Percentiles rank a stretch among this genome's conserved stretches.
Evolutionary conservation across 352 stramenopile genomes (phyloP).

Genomic region (Pythium chondricola): DNA sequence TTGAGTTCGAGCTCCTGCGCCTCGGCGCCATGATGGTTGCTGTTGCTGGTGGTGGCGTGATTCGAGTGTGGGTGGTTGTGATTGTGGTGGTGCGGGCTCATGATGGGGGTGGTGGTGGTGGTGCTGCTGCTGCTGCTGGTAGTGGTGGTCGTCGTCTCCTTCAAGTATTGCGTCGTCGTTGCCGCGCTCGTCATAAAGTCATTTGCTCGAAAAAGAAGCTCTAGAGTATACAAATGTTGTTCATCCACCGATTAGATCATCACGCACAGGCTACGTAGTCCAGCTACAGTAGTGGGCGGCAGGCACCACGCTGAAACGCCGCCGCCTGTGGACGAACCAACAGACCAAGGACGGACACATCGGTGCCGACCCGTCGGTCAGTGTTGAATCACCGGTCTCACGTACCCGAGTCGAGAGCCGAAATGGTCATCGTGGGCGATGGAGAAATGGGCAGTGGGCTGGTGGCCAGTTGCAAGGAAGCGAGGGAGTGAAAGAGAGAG

Average conservation of each 20-base stretch:
- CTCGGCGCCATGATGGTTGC: neutral
- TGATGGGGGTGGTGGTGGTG: neutral
- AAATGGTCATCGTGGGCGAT: constrained; percentile 17
- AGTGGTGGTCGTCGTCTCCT: constrained; percentile 4
- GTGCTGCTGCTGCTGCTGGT: neutral
- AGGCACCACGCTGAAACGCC: neutral
- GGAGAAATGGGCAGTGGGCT: no score
- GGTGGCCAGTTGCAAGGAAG: neutral
- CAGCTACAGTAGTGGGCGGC: no score
- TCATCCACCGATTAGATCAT: constrained; percentile 16
- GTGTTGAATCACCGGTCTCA: no score
- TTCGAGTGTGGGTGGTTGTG: no score
- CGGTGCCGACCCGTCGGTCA: no score
- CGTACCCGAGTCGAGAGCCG: constrained; percentile 16
- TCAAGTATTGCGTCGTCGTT: constrained; percentile 10
- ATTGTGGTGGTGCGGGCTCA: neutral
- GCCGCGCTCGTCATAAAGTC: constrained; percentile 14
- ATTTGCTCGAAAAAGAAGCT: constrained; percentile 13
- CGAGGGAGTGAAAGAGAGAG: neutral
- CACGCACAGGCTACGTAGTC: constrained; percentile 11
- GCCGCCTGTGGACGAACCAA: no score
- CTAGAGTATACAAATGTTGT: neutral
- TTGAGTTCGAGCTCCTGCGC: constrained; percentile 26
- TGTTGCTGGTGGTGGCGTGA: neutral
- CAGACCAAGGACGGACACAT: no score